phyloP scores from a whole-genome alignment of 2,329 filamentous ascomycete species.

The Hymenoscyphus albidus region DNA sequence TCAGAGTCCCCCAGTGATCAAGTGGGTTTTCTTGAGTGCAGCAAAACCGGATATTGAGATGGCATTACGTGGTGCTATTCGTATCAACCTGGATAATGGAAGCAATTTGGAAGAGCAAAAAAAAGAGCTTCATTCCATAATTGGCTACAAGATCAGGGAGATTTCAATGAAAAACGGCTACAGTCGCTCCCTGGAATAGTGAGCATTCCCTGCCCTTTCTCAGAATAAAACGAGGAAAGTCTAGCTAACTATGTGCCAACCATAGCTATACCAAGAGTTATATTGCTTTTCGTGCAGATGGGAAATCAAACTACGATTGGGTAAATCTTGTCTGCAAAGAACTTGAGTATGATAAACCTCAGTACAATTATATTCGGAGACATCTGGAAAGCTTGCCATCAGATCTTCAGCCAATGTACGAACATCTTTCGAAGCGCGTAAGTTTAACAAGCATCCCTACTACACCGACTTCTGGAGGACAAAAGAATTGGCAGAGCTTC shows the following conservation, averaged over 20 bases:
- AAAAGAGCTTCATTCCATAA: neutral
- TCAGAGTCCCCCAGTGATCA: neutral
- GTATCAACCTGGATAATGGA: slow-evolving; percentile 6
- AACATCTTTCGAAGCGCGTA: slow-evolving; percentile 5
- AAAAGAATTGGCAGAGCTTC: too few relatives aligned
- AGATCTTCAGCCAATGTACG: slow-evolving; percentile 10
- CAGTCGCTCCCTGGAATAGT: slow-evolving; percentile 6
- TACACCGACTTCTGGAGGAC: too few relatives aligned
- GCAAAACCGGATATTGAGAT: slow-evolving; percentile 3
- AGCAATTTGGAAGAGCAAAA: slow-evolving; percentile 5
- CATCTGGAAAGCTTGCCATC: slow-evolving; percentile 8
- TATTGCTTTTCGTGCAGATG: slow-evolving; percentile 2
- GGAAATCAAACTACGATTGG: slow-evolving; percentile 8
- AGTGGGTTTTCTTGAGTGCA: slow-evolving; percentile 6
- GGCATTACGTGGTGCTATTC: neutral
- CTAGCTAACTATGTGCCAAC: neutral
- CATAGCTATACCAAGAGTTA: slow-evolving; percentile 5
- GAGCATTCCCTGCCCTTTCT: neutral
- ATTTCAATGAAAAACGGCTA: slow-evolving; percentile 1
- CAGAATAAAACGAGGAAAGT: neutral
- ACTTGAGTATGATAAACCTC: slow-evolving; percentile 1
- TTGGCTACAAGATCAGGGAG: neutral
- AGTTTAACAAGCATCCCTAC: neutral
- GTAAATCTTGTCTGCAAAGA: slow-evolving; percentile 6
- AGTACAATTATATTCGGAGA: slow-evolving; percentile 2